Evolutionary conservation across 208 protist species (phyloP).

Genomic region (Angomonas desouzai): DNA sequence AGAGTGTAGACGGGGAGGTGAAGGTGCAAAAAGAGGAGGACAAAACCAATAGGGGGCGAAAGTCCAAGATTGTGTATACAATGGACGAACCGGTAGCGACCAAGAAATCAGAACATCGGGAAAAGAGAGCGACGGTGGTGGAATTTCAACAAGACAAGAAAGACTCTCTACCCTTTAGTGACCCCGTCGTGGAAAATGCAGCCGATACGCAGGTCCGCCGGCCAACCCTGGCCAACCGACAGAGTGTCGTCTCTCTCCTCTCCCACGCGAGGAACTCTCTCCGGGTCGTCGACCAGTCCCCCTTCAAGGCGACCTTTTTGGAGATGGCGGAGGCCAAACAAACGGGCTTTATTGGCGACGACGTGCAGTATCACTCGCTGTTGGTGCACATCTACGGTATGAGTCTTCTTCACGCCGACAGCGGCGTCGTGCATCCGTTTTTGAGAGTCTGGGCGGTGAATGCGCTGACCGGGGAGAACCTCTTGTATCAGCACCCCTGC

Average conservation of each 20-base stretch:
- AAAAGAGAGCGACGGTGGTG: not conserved
- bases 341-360: not conserved
- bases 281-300: not conserved
- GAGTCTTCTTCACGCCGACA: slow-evolving; percentile 66
- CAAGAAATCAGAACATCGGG: not conserved
- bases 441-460: slow-evolving; percentile 81
- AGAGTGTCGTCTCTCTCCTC: not conserved
- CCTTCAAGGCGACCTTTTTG: not conserved
- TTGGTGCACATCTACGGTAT: slow-evolving; percentile 59
- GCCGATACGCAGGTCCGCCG: not conserved
- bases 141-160: not conserved
- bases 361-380: slow-evolving; percentile 18
- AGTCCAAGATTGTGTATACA: not conserved
- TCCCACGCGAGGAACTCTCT: not conserved
- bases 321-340: not conserved
- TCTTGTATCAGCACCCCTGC: slow-evolving; percentile 34
- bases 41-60: not conserved
- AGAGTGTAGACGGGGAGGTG: not conserved
- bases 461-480: slow-evolving; percentile 43
- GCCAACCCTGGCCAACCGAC: not conserved
- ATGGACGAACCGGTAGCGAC: not conserved
- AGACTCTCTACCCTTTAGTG: slow-evolving; percentile 6
- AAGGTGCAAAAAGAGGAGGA: slow-evolving; percentile 3
- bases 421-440: slow-evolving; percentile 68
- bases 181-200: not conserved